Evolutionary conservation across 805 yeast species (phyloP).

Genomic region (Saccharomycopsis amapae): DNA sequence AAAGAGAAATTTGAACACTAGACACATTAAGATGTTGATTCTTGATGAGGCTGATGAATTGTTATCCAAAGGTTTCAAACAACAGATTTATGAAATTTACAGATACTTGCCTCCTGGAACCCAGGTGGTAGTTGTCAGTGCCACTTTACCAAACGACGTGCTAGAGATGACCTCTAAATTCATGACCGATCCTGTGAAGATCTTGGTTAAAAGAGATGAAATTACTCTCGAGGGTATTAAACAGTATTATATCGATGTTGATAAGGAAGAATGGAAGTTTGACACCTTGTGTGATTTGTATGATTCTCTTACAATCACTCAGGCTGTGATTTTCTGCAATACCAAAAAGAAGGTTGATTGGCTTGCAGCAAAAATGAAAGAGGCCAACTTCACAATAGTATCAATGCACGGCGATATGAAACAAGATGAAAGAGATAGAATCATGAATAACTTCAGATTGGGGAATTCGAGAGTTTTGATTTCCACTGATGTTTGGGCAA

Average conservation of each 20-base stretch:
- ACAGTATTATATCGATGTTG: constrained; percentile 87
- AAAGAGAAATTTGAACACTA: constrained; percentile 75
- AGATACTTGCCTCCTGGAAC: constrained; percentile 78
- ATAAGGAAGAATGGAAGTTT: constrained; percentile 89
- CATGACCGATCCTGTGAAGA: constrained; percentile 91
- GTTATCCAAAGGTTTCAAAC: constrained; percentile 88
- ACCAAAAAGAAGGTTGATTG: constrained; percentile 91
- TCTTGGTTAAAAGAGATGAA: constrained; percentile 92
- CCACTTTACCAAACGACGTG: constrained; percentile 91
- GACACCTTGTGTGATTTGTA: constrained; percentile 92
- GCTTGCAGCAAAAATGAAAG: constrained; percentile 67
- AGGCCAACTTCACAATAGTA: constrained; percentile 81
- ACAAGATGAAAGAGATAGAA: constrained; percentile 86
- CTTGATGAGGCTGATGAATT: constrained; percentile 98
- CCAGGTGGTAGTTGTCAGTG: constrained; percentile 92
- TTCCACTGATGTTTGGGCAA: constrained; percentile 91
- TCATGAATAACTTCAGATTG: constrained; percentile 93
- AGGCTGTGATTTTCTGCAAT: constrained; percentile 96
- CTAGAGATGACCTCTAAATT: constrained; percentile 85
- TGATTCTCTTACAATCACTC: constrained; percentile 92
- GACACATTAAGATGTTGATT: constrained; percentile 85
- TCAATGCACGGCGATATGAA: constrained; percentile 96
- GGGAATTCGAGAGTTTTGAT: constrained; percentile 91
- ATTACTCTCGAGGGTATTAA: constrained; percentile 92
- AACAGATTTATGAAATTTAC: constrained; percentile 92